These are phyloP conservation scores for Ogataea paradorogensis DNA, from an alignment of 805 yeast genomes.

Conservation along the genomic window DNA sequence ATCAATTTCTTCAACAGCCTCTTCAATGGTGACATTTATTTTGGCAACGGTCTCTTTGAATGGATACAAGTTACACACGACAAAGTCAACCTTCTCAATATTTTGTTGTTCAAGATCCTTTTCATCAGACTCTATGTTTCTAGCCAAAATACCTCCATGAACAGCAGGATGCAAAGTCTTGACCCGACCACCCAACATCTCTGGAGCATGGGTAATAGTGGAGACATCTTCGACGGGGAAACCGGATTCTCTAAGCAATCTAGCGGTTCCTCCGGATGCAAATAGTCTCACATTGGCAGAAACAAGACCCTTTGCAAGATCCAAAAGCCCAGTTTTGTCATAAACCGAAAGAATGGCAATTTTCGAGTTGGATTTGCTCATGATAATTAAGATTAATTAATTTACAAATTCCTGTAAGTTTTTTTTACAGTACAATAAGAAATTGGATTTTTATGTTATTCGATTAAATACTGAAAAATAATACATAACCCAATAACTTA, in stretches of 20 bases:
- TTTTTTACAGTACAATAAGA: no score
- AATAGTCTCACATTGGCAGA: slow-evolving; percentile 86
- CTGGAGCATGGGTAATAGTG: slow-evolving; percentile 96
- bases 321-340: slow-evolving; percentile 94
- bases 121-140: slow-evolving; percentile 89
- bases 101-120: slow-evolving; percentile 83
- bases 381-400: slow-evolving; percentile 5
- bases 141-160: slow-evolving; percentile 95
- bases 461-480: neutral
- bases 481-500: slow-evolving; percentile 4
- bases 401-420: slow-evolving; percentile 4
- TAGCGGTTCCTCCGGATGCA: slow-evolving; percentile 98
- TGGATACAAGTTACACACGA: slow-evolving; percentile 96
- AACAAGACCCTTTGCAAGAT: slow-evolving; percentile 91
- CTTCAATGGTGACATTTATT: slow-evolving; percentile 91
- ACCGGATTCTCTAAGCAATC: slow-evolving; percentile 92
- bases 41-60: slow-evolving; percentile 96
- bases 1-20: slow-evolving; percentile 98
- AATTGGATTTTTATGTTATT: slow-evolving; percentile 1
- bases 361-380: slow-evolving; percentile 42
- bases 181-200: slow-evolving; percentile 98
- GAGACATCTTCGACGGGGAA: slow-evolving; percentile 97
- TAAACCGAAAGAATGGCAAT: slow-evolving; percentile 97
- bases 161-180: slow-evolving; percentile 98
- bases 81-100: slow-evolving; percentile 93